Evolutionary conservation across 108 stramenopile genomes (phyloP), one percentile per base, ranked within the genome.

Genomic region (Licmophora abbreviata): DNA sequence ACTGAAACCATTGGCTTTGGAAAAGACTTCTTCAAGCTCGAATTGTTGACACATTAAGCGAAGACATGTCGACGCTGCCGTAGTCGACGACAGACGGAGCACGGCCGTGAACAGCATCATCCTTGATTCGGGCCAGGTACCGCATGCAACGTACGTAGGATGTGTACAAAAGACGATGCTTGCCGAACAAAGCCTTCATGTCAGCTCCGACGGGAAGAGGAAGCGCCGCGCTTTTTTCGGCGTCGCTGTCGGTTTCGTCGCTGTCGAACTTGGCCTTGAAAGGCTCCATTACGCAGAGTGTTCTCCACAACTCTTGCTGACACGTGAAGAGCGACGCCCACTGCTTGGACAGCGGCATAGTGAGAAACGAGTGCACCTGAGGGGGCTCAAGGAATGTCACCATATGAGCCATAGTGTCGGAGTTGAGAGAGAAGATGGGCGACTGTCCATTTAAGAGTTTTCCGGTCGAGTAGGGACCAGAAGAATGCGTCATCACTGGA

Each of bases 221-320:
- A 17, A 58, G 58, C 11, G 52, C 47, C 2, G 21, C 55, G 18
- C 44, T 28, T 24, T 25, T 54, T 28, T 62, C 61, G 22, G 50
- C 60, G 12, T 18, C 24, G 41, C 58, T 56, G 3, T 40, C 50
- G 22, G 18, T 24, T 1, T 31, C 54, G n/a, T 57, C 50, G 12
- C 20, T 20, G 3, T 56, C 48, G n/a, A 86, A 59, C n/a, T 75
- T 74, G 18, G 84, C 84, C 59, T 79, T 79, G 68, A 91, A 91
- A 7, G 88, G 88, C 37, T 79, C 73, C 20, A 69, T 61, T 4
- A 79, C 60, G 63, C 88, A 91, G 23, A 91, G 48, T 12, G 80
- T 70, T 47, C 83, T 72, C 88, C 88, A 91, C 5, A 91, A 47
- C 29, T 81, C 82, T 53, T 79, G 76, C 36, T 78, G 80, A 8